A percentile compares a stretch with the other conserved stretches of the same genome.
Evolutionary conservation across 2,329 filamentous ascomycete genomes (phyloP).

Genomic region (Penicillium sp.): DNA sequence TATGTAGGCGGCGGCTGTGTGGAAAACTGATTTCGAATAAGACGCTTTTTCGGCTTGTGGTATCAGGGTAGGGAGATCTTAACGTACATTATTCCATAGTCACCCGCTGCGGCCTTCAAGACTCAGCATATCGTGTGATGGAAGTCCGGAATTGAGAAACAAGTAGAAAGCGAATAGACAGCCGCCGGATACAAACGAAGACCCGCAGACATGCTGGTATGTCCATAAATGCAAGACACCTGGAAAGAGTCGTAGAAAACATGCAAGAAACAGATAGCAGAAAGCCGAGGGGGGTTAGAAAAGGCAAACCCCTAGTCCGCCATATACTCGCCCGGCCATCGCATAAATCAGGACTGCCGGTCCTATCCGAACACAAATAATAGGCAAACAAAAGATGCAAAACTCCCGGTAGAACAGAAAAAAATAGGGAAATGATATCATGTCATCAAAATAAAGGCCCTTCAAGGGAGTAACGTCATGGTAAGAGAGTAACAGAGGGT

Average conservation of each 20-base stretch:
- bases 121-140: slow-evolving; percentile 35
- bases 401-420: slow-evolving; percentile 28
- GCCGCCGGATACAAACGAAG: slow-evolving; percentile 30
- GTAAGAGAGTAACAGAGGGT: slow-evolving; percentile 12
- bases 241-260: slow-evolving; percentile 25
- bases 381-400: slow-evolving; percentile 5
- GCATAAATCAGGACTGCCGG: slow-evolving; percentile 32
- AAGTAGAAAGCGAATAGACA: slow-evolving; percentile 25
- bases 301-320: slow-evolving; percentile 35
- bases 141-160: slow-evolving; percentile 33
- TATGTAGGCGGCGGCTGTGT: slow-evolving; percentile 45
- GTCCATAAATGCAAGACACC: slow-evolving; percentile 37
- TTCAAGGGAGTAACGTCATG: slow-evolving; percentile 25
- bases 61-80: slow-evolving; percentile 47
- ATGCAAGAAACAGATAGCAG: slow-evolving; percentile 20
- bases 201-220: slow-evolving; percentile 33
- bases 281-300: slow-evolving; percentile 12
- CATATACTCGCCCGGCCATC: slow-evolving; percentile 33
- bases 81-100: slow-evolving; percentile 49
- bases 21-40: slow-evolving; percentile 47
- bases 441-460: slow-evolving; percentile 29
- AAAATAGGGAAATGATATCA: slow-evolving; percentile 31
- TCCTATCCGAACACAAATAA: slow-evolving; percentile 28
- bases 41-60: slow-evolving; percentile 38
- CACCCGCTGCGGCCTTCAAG: slow-evolving; percentile 34